These are phyloP conservation scores for Boletus subparvulus DNA, from an alignment of 768 basidiomycete genomes.

Conservation along the genomic window DNA sequence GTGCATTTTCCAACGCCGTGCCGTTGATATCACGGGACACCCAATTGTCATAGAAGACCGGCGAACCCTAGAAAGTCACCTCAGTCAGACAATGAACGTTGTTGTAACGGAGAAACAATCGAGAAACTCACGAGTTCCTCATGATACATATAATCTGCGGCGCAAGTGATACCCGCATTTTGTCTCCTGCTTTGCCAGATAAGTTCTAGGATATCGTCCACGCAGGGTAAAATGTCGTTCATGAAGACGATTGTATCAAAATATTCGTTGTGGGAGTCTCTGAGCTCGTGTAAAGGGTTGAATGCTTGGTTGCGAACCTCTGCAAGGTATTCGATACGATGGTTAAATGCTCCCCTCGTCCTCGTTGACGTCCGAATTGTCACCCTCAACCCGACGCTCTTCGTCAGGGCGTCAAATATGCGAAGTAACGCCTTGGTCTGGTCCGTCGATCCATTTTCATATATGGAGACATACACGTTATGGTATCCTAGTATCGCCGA, in stretches of 20 bases:
- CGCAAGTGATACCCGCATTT: conserved; percentile 98
- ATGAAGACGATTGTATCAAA: conserved; percentile 98
- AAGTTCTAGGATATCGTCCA: conserved; percentile 96
- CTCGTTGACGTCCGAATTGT: conserved; percentile 92
- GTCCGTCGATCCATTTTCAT: conserved; percentile 99
- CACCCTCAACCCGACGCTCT: conserved; percentile 87
- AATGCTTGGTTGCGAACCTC: conserved; percentile 99
- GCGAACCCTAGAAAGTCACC: conserved; percentile 50
- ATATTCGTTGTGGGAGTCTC: conserved; percentile 88
- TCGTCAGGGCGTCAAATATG: conserved; percentile 91
- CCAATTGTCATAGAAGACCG: conserved; percentile 99
- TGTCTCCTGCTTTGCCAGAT: conserved; percentile 92
- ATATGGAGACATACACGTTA: conserved; percentile 97
- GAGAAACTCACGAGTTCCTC: conserved; percentile 71
- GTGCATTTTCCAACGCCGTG: conserved; percentile 96
- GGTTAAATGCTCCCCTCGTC: conserved; percentile 94
- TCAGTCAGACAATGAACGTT: not conserved
- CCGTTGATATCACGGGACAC: conserved; percentile 98
- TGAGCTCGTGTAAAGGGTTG: conserved; percentile 89
- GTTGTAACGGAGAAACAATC: not conserved
- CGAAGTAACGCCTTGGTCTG: conserved; percentile 96
- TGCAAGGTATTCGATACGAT: conserved; percentile 99
- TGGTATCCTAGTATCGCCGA: conserved; percentile 92
- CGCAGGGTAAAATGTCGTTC: conserved; percentile 98
- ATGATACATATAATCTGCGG: conserved; percentile 99